phyloP scores from a whole-genome alignment of 2,329 filamentous ascomycete species.

The Fusarium mangiferae region DNA sequence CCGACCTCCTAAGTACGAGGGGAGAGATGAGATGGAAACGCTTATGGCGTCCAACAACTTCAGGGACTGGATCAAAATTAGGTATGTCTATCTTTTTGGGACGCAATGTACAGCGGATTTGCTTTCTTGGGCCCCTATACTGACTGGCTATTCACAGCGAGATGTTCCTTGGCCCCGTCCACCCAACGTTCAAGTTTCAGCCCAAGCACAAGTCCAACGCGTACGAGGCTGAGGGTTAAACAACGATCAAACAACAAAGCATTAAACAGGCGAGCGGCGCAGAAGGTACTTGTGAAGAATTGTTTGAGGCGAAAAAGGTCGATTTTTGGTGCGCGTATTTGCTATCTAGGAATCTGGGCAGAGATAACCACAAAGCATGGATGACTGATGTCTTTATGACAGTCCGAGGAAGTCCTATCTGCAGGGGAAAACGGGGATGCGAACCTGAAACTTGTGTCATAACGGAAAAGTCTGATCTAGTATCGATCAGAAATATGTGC shows the following conservation, averaged over 20 bases:
- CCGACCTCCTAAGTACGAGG: constrained; percentile 83
- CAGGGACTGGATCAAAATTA: constrained; percentile 98
- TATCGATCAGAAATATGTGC: background rate
- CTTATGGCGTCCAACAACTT: constrained; percentile 90
- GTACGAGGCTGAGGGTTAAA: constrained; percentile 80
- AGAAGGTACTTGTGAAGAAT: background rate
- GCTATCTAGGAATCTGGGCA: background rate
- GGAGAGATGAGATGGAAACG: constrained; percentile 93
- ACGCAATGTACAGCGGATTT: background rate
- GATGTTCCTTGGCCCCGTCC: constrained; percentile 95
- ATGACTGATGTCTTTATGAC: background rate
- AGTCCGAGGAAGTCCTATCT: background rate
- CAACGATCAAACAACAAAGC: constrained; percentile 45
- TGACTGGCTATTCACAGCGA: constrained; percentile 68
- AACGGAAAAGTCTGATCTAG: background rate
- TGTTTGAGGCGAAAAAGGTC: background rate
- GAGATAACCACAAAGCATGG: background rate
- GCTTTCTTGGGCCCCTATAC: background rate
- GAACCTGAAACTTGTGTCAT: background rate
- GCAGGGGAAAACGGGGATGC: background rate
- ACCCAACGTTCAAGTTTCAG: constrained; percentile 91
- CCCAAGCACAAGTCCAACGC: constrained; percentile 98
- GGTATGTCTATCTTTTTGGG: constrained; percentile 64
- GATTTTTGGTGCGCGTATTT: constrained; percentile 9
- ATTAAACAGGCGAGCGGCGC: background rate